Base-by-base conservation (phyloP, 106 monocot genomes). In the Allium cepa region DNA sequence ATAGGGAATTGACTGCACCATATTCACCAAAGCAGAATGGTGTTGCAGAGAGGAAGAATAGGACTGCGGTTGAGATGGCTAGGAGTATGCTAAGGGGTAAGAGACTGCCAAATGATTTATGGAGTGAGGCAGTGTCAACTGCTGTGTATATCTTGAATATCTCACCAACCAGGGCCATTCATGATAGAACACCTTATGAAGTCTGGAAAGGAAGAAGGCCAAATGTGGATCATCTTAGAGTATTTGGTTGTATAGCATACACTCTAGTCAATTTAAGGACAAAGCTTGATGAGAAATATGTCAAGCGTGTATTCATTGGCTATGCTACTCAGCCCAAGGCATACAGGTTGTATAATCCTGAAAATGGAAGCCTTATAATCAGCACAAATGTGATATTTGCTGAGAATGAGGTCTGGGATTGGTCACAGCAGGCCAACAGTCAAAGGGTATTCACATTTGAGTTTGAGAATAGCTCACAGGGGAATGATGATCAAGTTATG, bases 241-340 rank as follows among this genome's bases (percentile, higher is more conserved):
- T n/a, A n/a, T n/a, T n/a, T n/a, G n/a, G n/a, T n/a, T 59, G 16
- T 59, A n/a, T 59, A 7, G 18, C 14, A 15, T 59, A 17, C 18
- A n/a, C 18, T n/a, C 18, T 59, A 7, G 18, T 59, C 18, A 15
- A 17, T 17, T 59, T n/a, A n/a, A n/a, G n/a, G n/a, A n/a, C n/a
- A n/a, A n/a, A n/a, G n/a, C n/a, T n/a, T n/a, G n/a, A n/a, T n/a
- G n/a, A n/a, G n/a, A n/a, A n/a, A n/a, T n/a, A n/a, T n/a, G n/a
- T n/a, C n/a, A n/a, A n/a, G n/a, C n/a, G n/a, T n/a, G n/a, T n/a
- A n/a, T n/a, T n/a, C n/a, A n/a, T n/a, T n/a, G n/a, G n/a, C n/a
- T n/a, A n/a, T 59, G 58, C 58, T 59, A n/a, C 14, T 59, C 58
- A 59, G 15, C 18, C 58, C 58, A 59, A 59, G 58, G 58, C 58